Evolutionary conservation across 202 grass and related monocot species (phyloP).

Genomic region (Carex arenaria): DNA sequence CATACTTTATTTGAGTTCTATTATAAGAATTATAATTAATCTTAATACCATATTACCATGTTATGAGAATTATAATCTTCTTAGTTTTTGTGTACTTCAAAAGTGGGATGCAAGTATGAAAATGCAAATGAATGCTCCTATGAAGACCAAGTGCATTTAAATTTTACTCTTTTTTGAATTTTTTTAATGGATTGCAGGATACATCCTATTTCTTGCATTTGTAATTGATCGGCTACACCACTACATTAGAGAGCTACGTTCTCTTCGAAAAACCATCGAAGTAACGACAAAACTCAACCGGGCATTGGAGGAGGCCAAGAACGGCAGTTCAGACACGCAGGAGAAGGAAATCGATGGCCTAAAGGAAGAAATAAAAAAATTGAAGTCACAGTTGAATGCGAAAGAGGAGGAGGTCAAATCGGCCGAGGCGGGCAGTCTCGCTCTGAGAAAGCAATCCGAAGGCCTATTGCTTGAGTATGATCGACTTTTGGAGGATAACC

Average conservation of each 20-base stretch:
- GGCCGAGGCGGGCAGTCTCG: constrained; percentile 31
- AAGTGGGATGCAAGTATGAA: neutral
- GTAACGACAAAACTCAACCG: constrained; percentile 49
- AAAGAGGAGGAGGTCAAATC: constrained; percentile 56
- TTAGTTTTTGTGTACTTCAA: neutral
- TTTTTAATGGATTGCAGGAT: constrained; percentile 47
- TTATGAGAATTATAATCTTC: neutral
- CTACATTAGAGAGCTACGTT: constrained; percentile 64
- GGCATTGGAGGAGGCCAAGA: constrained; percentile 59
- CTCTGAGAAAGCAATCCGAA: constrained; percentile 69
- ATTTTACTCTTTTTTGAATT: neutral
- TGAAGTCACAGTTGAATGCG: constrained; percentile 37
- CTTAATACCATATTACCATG: neutral
- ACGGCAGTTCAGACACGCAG: constrained; percentile 25
- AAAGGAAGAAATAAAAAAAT: constrained; percentile 40
- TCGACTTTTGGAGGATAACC: constrained; percentile 49
- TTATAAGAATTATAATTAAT: neutral
- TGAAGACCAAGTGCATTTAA: neutral
- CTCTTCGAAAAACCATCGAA: constrained; percentile 53
- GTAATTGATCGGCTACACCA: constrained; percentile 70
- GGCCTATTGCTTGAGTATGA: constrained; percentile 66
- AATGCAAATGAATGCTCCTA: neutral
- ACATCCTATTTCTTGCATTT: constrained; percentile 61
- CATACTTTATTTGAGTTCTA: neutral
- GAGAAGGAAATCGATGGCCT: constrained; percentile 48